Conservation (phyloP, 352 stramenopile species). For the Pythium rhizo-oryzae region DNA sequence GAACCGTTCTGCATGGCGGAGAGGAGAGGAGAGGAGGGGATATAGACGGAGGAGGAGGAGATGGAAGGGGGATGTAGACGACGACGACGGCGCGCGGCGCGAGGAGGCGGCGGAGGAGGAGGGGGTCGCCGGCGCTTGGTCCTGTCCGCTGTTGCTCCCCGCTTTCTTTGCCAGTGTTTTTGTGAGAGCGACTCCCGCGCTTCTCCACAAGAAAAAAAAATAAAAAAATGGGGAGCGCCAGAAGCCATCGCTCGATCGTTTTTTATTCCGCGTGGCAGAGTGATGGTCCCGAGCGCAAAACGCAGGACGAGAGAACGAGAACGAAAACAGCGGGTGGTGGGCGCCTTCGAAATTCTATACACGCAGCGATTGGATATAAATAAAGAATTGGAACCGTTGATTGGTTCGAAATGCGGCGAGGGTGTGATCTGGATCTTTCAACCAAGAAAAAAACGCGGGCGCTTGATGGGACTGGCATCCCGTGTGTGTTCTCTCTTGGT, state of each 20-base stretch:
- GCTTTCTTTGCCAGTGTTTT: no score
- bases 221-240: slow-evolving; percentile 6
- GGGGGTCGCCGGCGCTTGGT: neutral
- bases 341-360: slow-evolving; percentile 3
- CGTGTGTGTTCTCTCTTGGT: neutral
- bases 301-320: no score
- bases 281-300: slow-evolving; percentile 21
- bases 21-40: neutral
- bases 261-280: slow-evolving; percentile 25
- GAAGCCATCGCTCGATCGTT: slow-evolving; percentile 14
- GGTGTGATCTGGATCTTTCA: slow-evolving; percentile 20
- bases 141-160: no score
- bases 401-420: neutral
- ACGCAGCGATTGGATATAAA: neutral
- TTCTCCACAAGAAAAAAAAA: slow-evolving; percentile 15
- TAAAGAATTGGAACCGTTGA: neutral
- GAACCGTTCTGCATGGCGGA: slow-evolving; percentile 48
- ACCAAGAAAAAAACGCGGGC: neutral
- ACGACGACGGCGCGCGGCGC: no score
- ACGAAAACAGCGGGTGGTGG: slow-evolving; percentile 5
- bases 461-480: neutral
- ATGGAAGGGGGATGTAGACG: neutral
- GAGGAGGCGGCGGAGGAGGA: no score
- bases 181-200: slow-evolving; percentile 4
- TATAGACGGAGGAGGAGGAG: neutral